Evolutionary conservation across 1,284 basidiomycete genomes (phyloP).

Genomic region (Melampsora abietis-canadensis): DNA sequence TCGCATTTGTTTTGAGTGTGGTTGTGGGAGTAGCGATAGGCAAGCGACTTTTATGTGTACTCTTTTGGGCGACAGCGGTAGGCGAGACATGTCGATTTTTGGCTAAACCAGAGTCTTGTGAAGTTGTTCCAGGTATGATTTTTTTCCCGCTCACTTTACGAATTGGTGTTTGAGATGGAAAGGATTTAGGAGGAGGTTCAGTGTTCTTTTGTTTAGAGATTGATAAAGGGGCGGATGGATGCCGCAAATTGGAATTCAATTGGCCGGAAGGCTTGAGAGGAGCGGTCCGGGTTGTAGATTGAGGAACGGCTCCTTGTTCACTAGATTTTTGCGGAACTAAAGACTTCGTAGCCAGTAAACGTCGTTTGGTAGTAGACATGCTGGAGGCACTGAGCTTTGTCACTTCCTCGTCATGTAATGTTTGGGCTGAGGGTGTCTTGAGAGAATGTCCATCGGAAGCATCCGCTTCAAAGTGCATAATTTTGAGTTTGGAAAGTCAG

Average conservation of each 20-base stretch:
- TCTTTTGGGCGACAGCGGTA: background rate
- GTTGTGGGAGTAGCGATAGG: constrained; percentile 5
- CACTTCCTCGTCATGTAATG: too few species aligned
- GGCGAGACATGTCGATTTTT: background rate
- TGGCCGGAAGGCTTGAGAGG: background rate
- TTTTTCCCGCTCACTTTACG: background rate
- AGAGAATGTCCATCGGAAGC: too few species aligned
- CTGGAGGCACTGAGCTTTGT: background rate
- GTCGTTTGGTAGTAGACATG: background rate
- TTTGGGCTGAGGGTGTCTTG: too few species aligned
- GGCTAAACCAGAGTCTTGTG: background rate
- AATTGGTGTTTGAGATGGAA: background rate
- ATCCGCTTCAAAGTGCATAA: too few species aligned
- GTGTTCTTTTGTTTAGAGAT: background rate
- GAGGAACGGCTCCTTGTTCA: background rate
- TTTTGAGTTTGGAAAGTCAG: too few species aligned
- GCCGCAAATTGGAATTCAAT: background rate
- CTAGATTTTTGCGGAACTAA: background rate
- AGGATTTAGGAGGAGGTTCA: background rate
- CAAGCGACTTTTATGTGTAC: background rate
- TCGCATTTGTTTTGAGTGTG: background rate
- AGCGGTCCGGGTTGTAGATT: background rate
- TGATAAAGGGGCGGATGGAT: constrained; percentile 7
- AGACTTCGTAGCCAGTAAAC: background rate
- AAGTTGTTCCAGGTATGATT: background rate